Evolutionary conservation across 176 grass and related monocot species (phyloP).

Genomic region (Cenchrus americanus): DNA sequence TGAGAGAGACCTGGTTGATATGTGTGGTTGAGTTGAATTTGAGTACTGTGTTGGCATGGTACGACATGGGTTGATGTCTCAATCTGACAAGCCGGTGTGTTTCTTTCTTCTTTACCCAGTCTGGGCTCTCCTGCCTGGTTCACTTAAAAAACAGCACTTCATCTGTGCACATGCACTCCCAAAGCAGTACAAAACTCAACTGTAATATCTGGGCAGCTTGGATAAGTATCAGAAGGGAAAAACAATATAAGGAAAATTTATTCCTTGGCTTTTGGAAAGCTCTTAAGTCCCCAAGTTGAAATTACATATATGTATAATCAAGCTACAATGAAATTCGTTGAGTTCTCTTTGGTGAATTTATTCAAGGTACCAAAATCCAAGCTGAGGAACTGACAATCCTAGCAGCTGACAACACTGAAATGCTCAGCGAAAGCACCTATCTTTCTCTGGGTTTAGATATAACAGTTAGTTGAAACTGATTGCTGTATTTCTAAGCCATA

Average conservation of each 20-base stretch:
- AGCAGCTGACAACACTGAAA: neutral
- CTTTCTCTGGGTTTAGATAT: neutral
- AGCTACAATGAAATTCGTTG: slow-evolving; percentile 23
- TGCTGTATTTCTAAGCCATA: neutral
- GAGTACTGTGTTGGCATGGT: no score
- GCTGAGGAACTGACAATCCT: neutral
- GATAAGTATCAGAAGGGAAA: neutral
- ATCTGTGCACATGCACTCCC: neutral
- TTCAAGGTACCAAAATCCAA: neutral
- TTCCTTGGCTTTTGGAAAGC: neutral
- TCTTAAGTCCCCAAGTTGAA: neutral
- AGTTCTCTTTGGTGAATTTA: neutral
- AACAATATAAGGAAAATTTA: neutral
- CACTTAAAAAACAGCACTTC: neutral
- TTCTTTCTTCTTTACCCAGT: no score
- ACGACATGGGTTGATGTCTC: no score
- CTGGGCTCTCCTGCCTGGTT: no score
- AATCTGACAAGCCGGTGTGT: no score
- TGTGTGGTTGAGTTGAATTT: no score
- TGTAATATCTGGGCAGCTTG: neutral
- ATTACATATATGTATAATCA: neutral
- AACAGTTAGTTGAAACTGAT: slow-evolving; percentile 15
- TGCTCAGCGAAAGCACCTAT: neutral
- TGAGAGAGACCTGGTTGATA: no score
- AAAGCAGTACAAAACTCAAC: neutral